Conservation (phyloP, 2,329 filamentous ascomycete genomes). For the Exophiala mesophila region DNA sequence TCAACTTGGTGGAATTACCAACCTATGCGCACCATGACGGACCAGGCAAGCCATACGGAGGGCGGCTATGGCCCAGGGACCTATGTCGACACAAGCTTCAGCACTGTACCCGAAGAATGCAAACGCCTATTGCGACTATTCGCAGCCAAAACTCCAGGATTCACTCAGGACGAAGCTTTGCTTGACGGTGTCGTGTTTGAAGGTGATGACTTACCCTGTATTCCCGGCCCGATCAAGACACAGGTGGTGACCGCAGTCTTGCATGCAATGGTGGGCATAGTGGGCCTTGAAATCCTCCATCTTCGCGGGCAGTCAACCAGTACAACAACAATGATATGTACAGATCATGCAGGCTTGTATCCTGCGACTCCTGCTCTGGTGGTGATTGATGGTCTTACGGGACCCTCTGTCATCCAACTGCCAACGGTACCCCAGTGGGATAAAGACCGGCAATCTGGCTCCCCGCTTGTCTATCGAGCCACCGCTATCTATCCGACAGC, state of each 20-base stretch:
- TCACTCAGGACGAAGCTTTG: constrained; percentile 32
- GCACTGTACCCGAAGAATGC: constrained; percentile 29
- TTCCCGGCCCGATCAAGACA: constrained; percentile 43
- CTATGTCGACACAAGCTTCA: constrained; percentile 35
- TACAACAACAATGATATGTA: constrained; percentile 39
- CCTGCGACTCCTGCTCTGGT: constrained; percentile 38
- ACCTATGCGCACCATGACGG: too few species aligned
- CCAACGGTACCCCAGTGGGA: neutral
- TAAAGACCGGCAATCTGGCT: neutral
- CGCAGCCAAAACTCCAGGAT: constrained; percentile 37
- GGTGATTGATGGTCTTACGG: constrained; percentile 32
- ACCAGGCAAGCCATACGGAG: too few species aligned
- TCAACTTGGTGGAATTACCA: too few species aligned
- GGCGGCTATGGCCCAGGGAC: constrained; percentile 39
- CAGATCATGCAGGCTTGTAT: constrained; percentile 45
- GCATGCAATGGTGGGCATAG: constrained; percentile 41
- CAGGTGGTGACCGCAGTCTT: constrained; percentile 39
- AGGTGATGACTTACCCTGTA: constrained; percentile 36
- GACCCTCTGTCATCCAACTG: neutral
- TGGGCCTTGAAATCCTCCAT: constrained; percentile 37
- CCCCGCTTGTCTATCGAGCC: constrained; percentile 36
- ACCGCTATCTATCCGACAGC: constrained; percentile 47
- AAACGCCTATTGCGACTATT: constrained; percentile 36
- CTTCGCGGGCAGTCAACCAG: constrained; percentile 10
- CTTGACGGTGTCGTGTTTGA: constrained; percentile 34